phyloP scores from a whole-genome alignment of 331 rosid species.

The Quercus phellos region DNA sequence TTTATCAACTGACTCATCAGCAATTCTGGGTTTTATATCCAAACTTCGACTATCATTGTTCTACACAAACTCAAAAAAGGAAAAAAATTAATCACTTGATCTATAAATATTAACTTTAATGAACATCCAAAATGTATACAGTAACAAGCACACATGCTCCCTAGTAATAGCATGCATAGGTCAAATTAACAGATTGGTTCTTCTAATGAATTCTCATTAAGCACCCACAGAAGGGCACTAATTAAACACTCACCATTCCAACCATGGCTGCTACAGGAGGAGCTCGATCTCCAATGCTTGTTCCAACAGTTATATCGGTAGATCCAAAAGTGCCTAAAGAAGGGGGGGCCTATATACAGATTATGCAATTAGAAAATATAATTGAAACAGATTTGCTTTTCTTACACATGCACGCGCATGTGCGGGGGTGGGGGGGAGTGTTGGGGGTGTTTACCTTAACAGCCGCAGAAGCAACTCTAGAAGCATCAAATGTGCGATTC shows the following conservation, averaged over 20 bases:
- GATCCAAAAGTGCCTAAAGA: slow-evolving; percentile 59
- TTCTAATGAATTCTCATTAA: not conserved
- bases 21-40: slow-evolving; percentile 84
- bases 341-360: slow-evolving; percentile 59
- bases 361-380: slow-evolving; percentile 17
- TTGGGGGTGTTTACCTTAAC: slow-evolving; percentile 50
- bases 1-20: slow-evolving; percentile 68
- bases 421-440: not conserved
- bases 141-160: not conserved
- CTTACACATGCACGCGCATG: not conserved
- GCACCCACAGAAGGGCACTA: not conserved
- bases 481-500: slow-evolving; percentile 73
- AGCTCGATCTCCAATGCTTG: slow-evolving; percentile 75
- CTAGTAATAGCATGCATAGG: slow-evolving; percentile 2
- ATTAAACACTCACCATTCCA: slow-evolving; percentile 63
- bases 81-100: slow-evolving; percentile 7
- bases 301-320: slow-evolving; percentile 54
- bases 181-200: not conserved
- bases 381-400: slow-evolving; percentile 7
- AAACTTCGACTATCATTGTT: slow-evolving; percentile 70
- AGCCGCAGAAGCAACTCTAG: slow-evolving; percentile 76
- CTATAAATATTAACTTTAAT: not conserved
- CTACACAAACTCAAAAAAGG: slow-evolving; percentile 34
- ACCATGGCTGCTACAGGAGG: slow-evolving; percentile 64
- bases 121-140: not conserved